Evolutionary conservation across 805 yeast genomes (phyloP), one percentile per base, ranked within the genome.

Genomic region (Candida verbasci): DNA sequence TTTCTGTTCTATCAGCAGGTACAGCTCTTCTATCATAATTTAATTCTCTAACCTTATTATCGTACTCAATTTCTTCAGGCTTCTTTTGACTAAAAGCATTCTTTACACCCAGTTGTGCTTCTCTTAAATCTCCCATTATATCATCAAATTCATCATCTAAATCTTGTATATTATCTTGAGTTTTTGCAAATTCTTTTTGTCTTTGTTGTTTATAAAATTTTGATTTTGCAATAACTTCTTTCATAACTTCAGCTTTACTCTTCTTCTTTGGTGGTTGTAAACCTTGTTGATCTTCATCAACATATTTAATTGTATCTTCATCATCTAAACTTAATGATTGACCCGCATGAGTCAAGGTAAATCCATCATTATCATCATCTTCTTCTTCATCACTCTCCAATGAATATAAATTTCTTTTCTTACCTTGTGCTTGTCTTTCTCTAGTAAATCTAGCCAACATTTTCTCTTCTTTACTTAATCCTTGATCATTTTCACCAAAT

Each of bases 391-490:
- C 74, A 52, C 85, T 82, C 50, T 78, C 91, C 43, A 85, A 52
- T 7, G 69, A 55, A 42, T 63, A 67, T 15, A 52, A 56, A 21
- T 79, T 75, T 28, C 70, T 65, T 47, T 72, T 80, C 16, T 73
- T 65, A n/a, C 76, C 64, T 41, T 74, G 73, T 12, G 72, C 51
- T 56, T 87, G 94, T 55, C 85, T 74, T 65, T 91, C 97, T 39
- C 82, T 78, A 3, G 96, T 86, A 66, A 87, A 93, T 65, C 98
- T 80, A 54, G 84, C 96, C 62, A 93, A 74, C 96, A 88, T 88
- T 58, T 84, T 86, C 48, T 93, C 96, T 59, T 93, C 97, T 9
- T 80, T 80, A n/a, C 82, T 75, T 68, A 93, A 52, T 32, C 68
- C 58, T 32, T 50, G 47, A 58, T 86, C 82, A 45, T 76, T 74